Evolutionary conservation across 305 asterid genomes (phyloP), one percentile per base, ranked within the genome.

Genomic region (Fraxinus floribunda): DNA sequence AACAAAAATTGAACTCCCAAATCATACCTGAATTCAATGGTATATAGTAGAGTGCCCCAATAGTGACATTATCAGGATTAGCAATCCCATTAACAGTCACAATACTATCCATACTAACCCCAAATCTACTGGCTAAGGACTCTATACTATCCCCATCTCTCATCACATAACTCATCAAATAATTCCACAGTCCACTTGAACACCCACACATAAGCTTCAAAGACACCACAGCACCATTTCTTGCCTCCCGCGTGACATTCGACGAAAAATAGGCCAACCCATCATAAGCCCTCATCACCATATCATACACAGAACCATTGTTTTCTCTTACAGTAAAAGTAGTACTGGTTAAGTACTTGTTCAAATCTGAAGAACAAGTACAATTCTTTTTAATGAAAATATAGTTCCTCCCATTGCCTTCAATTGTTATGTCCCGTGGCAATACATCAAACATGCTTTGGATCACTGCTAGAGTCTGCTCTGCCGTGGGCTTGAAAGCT

Each of bases 51-150:
- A 96, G 92, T 79, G 87, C 91, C 36, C 99, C 95, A 79, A 87
- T 91, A 66, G 98, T 93, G 30, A 96, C 88, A 92, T 93, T 96
- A 89, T 92, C 97, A 78, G 98, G 97, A 89, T 91, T 87, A 20
- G 87, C 76, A 83, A 96, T 90, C 87, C 94, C 96, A 87, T 96
- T 94, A 10, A 87, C 90, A 73, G 77, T 76, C 88, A 86, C 99
- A 85, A 94, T 96, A 89, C 91, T 90, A 85, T 90, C 98, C 99
- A 96, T 96, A 81, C 99, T 96, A 82, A 94, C 98, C 64, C 99
- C 99, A 89, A 96, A 96, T 79, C 99, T 91, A 82, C 99, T 96
- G 30, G 98, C 92, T 75, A 96, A 81, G 79, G 94, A 89, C 88
- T 88, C 97, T 76, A 96, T 92, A 86, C 95, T 90, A 84, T 93